Percentiles rank a stretch among this genome's conserved stretches.
phyloP scores from a whole-genome alignment of 176 grass and related monocot genomes.

The Secale cereale region DNA sequence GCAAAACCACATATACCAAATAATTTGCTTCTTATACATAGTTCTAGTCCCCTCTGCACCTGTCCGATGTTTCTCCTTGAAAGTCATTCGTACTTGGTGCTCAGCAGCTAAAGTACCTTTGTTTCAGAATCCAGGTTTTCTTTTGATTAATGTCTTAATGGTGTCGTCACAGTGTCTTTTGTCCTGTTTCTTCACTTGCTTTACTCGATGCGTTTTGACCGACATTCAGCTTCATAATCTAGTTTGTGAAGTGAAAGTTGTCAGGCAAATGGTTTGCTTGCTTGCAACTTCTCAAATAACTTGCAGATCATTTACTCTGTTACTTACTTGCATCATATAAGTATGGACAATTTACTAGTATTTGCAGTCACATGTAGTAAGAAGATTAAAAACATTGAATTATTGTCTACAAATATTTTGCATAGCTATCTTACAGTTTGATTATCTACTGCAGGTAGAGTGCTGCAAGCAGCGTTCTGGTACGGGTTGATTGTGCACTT shows the following conservation, averaged over 20 bases:
- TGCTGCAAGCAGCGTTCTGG: constrained; percentile 88
- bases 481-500: constrained; percentile 93
- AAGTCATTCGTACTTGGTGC: constrained; percentile 11
- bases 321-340: background rate
- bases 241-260: background rate
- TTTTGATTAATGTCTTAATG: background rate
- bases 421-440: constrained; percentile 16
- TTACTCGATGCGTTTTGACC: background rate
- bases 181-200: background rate
- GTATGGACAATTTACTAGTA: background rate
- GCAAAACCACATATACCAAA: background rate
- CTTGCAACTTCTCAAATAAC: background rate
- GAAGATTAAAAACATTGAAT: background rate
- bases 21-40: background rate
- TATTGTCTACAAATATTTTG: background rate
- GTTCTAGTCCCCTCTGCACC: background rate
- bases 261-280: background rate
- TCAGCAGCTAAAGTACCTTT: background rate
- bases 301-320: background rate
- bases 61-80: constrained; percentile 10
- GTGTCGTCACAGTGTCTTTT: background rate
- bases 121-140: background rate
- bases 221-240: background rate
- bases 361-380: background rate
- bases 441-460: constrained; percentile 54